Evolutionary conservation across 208 protist species (phyloP).

Genomic region (Endotrypanum monterogeii): DNA sequence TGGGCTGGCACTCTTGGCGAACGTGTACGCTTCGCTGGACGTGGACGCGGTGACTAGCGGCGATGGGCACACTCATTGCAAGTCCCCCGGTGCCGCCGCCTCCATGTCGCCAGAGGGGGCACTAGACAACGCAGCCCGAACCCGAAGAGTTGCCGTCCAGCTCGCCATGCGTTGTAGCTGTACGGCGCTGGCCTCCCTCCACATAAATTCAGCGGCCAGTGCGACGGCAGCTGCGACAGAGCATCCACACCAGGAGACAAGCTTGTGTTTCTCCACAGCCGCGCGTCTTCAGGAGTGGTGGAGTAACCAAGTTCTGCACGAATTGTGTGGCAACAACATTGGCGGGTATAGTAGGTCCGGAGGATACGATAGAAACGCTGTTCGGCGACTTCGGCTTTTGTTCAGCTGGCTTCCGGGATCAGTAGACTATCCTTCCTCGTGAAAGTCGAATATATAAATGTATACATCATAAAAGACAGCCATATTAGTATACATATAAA

Average conservation of each 20-base stretch:
- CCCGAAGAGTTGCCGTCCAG: conserved; percentile 32
- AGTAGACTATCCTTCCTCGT: conserved; percentile 1
- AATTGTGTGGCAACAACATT: conserved; percentile 19
- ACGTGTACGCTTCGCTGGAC: conserved; percentile 27
- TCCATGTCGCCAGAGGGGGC: background rate
- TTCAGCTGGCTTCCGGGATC: conserved; percentile 22
- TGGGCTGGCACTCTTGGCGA: conserved; percentile 26
- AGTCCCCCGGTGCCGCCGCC: background rate
- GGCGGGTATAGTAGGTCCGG: background rate
- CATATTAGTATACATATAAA: background rate
- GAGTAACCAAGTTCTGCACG: conserved; percentile 24
- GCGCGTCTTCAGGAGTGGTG: conserved; percentile 25
- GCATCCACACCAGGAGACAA: background rate
- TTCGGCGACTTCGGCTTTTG: conserved; percentile 18
- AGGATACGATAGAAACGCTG: conserved; percentile 4
- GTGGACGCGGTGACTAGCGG: conserved; percentile 22
- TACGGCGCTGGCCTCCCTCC: conserved; percentile 25
- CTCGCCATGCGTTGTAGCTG: conserved; percentile 36
- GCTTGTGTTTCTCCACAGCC: background rate
- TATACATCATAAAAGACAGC: background rate
- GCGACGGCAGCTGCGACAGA: conserved; percentile 1
- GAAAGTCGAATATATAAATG: too few relatives aligned
- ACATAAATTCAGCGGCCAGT: background rate
- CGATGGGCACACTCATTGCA: background rate
- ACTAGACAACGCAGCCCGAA: conserved; percentile 12